Base-by-base conservation (phyloP, 176 grass and related monocot species). In the Alopecurus myosuroides region DNA sequence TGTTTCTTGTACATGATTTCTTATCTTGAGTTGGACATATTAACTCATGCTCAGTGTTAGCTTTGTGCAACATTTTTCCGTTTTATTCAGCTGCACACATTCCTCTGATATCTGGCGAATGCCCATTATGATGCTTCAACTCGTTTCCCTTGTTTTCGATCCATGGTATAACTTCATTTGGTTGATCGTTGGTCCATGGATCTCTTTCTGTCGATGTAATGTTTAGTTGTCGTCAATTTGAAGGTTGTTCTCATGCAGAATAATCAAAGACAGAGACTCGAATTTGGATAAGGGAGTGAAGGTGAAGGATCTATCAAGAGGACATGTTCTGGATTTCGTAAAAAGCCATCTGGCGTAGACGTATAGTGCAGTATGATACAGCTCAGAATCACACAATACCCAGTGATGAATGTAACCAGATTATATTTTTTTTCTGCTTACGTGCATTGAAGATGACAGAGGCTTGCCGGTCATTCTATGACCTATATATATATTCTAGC, bases 241-340 rank as follows among this genome's bases (percentile, higher is more conserved):
- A n/a, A n/a, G n/a, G n/a, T n/a, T n/a, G n/a, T n/a, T n/a, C n/a
- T n/a, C n/a, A n/a, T n/a, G n/a, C n/a, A n/a, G n/a, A n/a, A n/a
- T n/a, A n/a, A n/a, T n/a, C 56, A 93, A 93, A 74, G 88, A 93
- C 2, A 88, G 91, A 22, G 91, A 93, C 17, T 87, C 82, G 34
- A 68, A 66, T 76, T 86, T 93, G 55, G 91, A 87, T 29, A 88
- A 93, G 78, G 88, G 88, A 93, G 90, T 57, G 87, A 93, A 89
- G 90, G 91, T 87, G 91, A 93, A 90, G 91, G 88, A 84, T 77
- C 91, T 1, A 84, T 93, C 80, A 85, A 88, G 75, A 90, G 87
- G 81, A 78, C 68, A 51, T 93, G 90, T 71, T 30, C 48, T 61
- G 91, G 91, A 22, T 93, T 93, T 30, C 62, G 87, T 26, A 93